phyloP scores from a whole-genome alignment of 192 early-diverging fungal species.

The Mortierella antarctica region DNA sequence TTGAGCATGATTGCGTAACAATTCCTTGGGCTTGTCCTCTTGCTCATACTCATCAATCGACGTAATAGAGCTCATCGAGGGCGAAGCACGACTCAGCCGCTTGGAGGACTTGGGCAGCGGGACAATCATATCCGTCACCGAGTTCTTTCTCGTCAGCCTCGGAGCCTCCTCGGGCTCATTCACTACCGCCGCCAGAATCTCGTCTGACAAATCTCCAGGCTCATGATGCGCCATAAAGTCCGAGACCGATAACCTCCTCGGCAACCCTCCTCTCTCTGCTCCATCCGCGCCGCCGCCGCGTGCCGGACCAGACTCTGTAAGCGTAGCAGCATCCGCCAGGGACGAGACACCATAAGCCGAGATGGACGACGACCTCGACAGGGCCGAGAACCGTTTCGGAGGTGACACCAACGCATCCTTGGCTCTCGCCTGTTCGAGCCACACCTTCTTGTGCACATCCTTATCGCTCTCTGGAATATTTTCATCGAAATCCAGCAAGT shows the following conservation, averaged over 20 bases:
- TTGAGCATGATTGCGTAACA: too few species aligned
- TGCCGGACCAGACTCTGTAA: not conserved
- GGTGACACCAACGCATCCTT: not conserved
- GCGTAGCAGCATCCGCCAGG: not conserved
- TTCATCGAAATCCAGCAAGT: constrained; percentile 45
- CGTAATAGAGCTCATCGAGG: constrained; percentile 8
- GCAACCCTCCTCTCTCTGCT: not conserved
- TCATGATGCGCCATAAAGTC: constrained; percentile 28
- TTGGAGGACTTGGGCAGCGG: constrained; percentile 5
- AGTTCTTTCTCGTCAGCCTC: constrained; percentile 27
- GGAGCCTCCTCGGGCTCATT: constrained; percentile 29
- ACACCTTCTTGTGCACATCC: constrained; percentile 40
- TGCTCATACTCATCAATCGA: constrained; percentile 19
- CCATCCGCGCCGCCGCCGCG: not conserved
- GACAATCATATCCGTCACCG: constrained; percentile 51
- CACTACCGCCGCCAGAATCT: constrained; percentile 18
- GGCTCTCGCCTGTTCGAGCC: constrained; percentile 36
- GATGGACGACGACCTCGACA: constrained; percentile 29
- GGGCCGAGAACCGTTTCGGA: constrained; percentile 5
- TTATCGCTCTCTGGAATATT: constrained; percentile 44
- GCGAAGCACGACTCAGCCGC: not conserved
- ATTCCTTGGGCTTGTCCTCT: not conserved
- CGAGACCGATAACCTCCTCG: constrained; percentile 16
- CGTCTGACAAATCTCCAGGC: constrained; percentile 8
- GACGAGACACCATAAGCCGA: not conserved